Percentiles rank a stretch among this genome's conserved stretches.
phyloP scores from a whole-genome alignment of 2,329 filamentous ascomycete species.

The Aplosporella prunicola region DNA sequence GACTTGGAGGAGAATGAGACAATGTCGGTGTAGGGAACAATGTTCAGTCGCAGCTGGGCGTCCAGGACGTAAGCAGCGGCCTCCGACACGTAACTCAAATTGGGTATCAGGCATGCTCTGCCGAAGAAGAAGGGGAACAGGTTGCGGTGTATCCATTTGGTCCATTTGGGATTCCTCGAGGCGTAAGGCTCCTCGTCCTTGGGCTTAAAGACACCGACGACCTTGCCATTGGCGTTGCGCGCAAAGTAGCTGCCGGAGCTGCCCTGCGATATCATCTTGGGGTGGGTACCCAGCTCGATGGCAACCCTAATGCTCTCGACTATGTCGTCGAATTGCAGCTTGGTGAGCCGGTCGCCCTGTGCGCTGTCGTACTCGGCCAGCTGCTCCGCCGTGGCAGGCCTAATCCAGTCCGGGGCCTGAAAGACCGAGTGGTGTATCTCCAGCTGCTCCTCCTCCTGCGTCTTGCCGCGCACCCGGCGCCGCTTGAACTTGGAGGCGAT shows the following conservation, averaged over 20 bases:
- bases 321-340: slow-evolving; percentile 73
- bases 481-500: slow-evolving; percentile 97
- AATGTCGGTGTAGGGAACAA: slow-evolving; percentile 95
- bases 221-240: slow-evolving; percentile 79
- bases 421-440: slow-evolving; percentile 98
- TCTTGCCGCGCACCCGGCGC: slow-evolving; percentile 61
- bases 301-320: slow-evolving; percentile 84
- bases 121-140: slow-evolving; percentile 97
- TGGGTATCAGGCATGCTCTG: slow-evolving; percentile 88
- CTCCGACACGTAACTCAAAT: slow-evolving; percentile 95
- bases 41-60: slow-evolving; percentile 74
- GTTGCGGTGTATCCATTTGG: slow-evolving; percentile 98
- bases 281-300: slow-evolving; percentile 84
- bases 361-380: slow-evolving; percentile 49
- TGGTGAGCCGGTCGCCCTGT: slow-evolving; percentile 62
- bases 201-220: slow-evolving; percentile 96
- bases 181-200: slow-evolving; percentile 99
- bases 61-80: slow-evolving; percentile 94
- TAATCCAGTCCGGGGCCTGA: slow-evolving; percentile 78
- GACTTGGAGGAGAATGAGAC: slow-evolving; percentile 91
- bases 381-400: slow-evolving; percentile 66
- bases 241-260: slow-evolving; percentile 99
- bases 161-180: slow-evolving; percentile 96
- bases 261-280: slow-evolving; percentile 91
- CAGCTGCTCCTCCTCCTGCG: slow-evolving; percentile 69